Conservation (phyloP, 176 grass and related monocot genomes). For the Aegilops longissima region DNA sequence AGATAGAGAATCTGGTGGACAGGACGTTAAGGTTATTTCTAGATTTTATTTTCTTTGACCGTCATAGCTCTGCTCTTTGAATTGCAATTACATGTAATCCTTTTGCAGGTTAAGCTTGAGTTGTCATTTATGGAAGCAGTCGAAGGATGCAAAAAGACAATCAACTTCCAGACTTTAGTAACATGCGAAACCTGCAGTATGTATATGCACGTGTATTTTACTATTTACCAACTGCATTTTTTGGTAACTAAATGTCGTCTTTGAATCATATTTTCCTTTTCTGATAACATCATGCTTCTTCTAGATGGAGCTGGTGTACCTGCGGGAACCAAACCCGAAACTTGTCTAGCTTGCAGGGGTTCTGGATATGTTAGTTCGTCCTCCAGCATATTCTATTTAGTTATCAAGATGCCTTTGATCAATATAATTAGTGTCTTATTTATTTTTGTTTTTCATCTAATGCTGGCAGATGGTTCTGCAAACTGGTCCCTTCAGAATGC, state of each 20-base stretch:
- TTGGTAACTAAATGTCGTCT: neutral
- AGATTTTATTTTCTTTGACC: neutral
- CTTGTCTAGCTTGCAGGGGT: slow-evolving; percentile 77
- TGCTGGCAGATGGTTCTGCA: slow-evolving; percentile 67
- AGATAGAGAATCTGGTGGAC: slow-evolving; percentile 73
- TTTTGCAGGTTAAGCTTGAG: slow-evolving; percentile 68
- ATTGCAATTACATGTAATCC: slow-evolving; percentile 12
- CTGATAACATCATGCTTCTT: neutral
- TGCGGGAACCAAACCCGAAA: slow-evolving; percentile 90
- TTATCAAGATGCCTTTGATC: slow-evolving; percentile 1
- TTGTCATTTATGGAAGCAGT: slow-evolving; percentile 98
- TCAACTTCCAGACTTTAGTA: slow-evolving; percentile 71
- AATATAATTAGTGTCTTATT: slow-evolving; percentile 9
- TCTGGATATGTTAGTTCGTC: slow-evolving; percentile 76
- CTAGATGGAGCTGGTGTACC: slow-evolving; percentile 87
- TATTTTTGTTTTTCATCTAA: slow-evolving; percentile 1
- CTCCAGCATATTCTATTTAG: neutral
- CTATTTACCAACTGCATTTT: neutral
- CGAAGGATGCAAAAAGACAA: slow-evolving; percentile 79
- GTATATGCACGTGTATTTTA: slow-evolving; percentile 34
- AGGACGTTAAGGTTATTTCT: slow-evolving; percentile 80
- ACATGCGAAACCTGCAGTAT: slow-evolving; percentile 76
- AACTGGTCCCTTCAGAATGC: slow-evolving; percentile 88
- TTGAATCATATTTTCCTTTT: slow-evolving; percentile 22
- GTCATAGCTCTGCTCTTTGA: slow-evolving; percentile 17